A percentile compares a stretch with the other conserved stretches of the same genome.
These are phyloP conservation scores for Penicillium sp. DNA, from an alignment of 2,329 filamentous ascomycete species.

Conservation along the genomic window DNA sequence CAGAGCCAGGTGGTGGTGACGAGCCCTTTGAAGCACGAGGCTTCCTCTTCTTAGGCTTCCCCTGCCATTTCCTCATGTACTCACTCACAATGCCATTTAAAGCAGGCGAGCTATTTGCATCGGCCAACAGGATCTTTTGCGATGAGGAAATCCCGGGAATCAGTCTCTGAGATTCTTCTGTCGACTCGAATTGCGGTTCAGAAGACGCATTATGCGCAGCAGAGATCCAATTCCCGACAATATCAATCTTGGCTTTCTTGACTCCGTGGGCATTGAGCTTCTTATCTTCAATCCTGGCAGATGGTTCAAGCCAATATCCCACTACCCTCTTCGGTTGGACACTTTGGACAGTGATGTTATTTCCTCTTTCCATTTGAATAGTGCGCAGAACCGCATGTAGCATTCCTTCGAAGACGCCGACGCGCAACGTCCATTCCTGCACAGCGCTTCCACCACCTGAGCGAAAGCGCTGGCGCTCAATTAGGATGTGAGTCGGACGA, in stretches of 20 bases:
- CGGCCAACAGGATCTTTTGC: slow-evolving; percentile 17
- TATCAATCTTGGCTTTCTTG: slow-evolving; percentile 62
- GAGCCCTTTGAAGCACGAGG: not conserved
- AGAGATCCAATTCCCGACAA: slow-evolving; percentile 59
- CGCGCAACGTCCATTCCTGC: slow-evolving; percentile 79
- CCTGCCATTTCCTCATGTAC: slow-evolving; percentile 35
- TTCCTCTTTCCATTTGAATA: slow-evolving; percentile 47
- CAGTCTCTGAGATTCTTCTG: not conserved
- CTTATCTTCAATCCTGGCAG: slow-evolving; percentile 16
- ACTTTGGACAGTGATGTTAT: slow-evolving; percentile 45
- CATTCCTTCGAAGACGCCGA: slow-evolving; percentile 82
- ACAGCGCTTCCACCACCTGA: slow-evolving; percentile 66
- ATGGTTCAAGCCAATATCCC: slow-evolving; percentile 55
- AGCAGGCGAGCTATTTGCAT: slow-evolving; percentile 14
- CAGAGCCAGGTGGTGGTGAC: not conserved
- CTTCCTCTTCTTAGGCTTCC: not conserved
- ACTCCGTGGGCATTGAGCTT: slow-evolving; percentile 29
- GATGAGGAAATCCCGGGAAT: slow-evolving; percentile 10
- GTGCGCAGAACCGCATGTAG: slow-evolving; percentile 70
- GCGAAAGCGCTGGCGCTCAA: slow-evolving; percentile 67
- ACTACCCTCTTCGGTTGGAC: slow-evolving; percentile 59
- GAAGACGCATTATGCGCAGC: slow-evolving; percentile 4
- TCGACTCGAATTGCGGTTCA: not conserved
- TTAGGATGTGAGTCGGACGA: slow-evolving; percentile 68
- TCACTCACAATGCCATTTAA: slow-evolving; percentile 26